Evolutionary conservation across 805 yeast genomes (phyloP), one percentile per base, ranked within the genome.

Genomic region (Hermanozyma aechmeae): DNA sequence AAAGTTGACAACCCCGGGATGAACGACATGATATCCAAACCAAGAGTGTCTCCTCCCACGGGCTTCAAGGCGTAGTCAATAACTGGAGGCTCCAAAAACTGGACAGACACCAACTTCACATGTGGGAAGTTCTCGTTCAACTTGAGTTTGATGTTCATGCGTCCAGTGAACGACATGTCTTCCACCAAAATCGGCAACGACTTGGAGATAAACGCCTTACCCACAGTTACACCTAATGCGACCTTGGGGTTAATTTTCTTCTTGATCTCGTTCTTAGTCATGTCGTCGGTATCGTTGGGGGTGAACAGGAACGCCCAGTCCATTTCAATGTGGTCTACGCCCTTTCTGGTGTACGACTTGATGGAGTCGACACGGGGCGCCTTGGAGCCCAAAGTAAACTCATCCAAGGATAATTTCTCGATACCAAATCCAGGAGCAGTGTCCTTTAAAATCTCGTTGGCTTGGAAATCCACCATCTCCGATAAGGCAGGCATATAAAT

Each of bases 11-110:
- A 70, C 37, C 92, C 92, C 4, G 94, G 94, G 39, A 82, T 68
- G 42, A 81, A 66, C 3, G 87, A 76, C 93, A 82, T 82, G 42
- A 82, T 71, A 57, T 82, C 94, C 25, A 82, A 48, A 37, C 94
- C 94, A 35, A 82, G 67, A n/a, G 87, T 77, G 50, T 82, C 89
- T 58, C 93, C 92, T 51, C 92, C 92, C 30, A 82, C 79, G 7
- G 94, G 94, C 50, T 82, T 82, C 61, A 82, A 69, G 13, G 76
- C 79, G 50, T 80, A 82, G 48, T 79, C 87, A 46, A 82, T 79
- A 17, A 68, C 64, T 22, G 92, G 92, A 13, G 89, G 79, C 50
- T 81, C 89, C 45, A 82, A 59, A 44, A 82, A 72, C 38, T 76
- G 79, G 32, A 81, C 61, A 13, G 84, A 74, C 6, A 82, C 83